Base-by-base conservation (phyloP, 2,329 filamentous ascomycete genomes). In the Myriosclerotinia curreyana region DNA sequence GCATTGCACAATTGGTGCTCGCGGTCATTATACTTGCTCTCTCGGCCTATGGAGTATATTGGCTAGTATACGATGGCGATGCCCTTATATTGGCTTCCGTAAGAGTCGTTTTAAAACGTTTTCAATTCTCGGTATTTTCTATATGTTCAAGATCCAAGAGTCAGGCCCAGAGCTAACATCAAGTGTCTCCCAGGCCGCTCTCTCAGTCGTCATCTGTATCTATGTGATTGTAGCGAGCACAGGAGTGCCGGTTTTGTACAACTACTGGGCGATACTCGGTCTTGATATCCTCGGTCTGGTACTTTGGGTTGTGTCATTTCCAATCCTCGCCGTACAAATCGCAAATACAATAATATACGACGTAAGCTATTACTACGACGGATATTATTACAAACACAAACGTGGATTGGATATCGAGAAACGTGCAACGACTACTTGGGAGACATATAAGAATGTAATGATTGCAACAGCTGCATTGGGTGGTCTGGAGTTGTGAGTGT, bases 241-340 rank as follows among this genome's bases (percentile, higher is more conserved):
- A 0, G 12, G 14, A 15, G 28, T 25, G 22, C 62, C 54, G 5
- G 17, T 3, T 17, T 12, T 60, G 2, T 64, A 64, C 31, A 64
- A 64, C 55, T 60, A 60, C 36, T 64, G 55, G 54, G 62, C 55
- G 11, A 38, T 64, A 20, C 46, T 64, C 15, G 55, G 36, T 34
- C 62, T 64, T 17, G 62, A 64, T 17, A 52, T 64, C 5, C 1
- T 52, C 25, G 46, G 25, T 20, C 40, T 60, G 20, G 28, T 60
- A 28, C 48, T 64, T 20, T 64, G 62, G 62, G 14, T 31, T 2
- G 22, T 52, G 8, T 52, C 62, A 4, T 60, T 64, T 36, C 34
- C 53, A 4, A 12, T 60, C 22, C 34, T 64, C 8, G 62, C 54
- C 5, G 42, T 44, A 22, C 53, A 59, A 44, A 58, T 59, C 12